phyloP scores from a whole-genome alignment of 805 yeast genomes.

The Zygotorulaspora florentina region DNA sequence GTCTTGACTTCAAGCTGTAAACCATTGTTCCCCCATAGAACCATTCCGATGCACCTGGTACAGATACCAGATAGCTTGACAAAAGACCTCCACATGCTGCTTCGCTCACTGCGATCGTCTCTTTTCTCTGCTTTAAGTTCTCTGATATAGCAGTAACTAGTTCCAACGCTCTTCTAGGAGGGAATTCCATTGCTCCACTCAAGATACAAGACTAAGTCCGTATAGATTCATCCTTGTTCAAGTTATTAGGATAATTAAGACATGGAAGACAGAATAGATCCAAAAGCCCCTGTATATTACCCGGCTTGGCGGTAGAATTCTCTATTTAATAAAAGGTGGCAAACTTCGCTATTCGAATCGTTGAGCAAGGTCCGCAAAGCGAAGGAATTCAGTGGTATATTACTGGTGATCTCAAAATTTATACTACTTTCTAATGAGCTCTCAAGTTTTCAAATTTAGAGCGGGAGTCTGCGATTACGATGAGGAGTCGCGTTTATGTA shows the following conservation, averaged over 20 bases:
- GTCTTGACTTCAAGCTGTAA: slow-evolving; percentile 69
- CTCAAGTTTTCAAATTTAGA: slow-evolving; percentile 41
- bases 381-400: no score
- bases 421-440: slow-evolving; percentile 8
- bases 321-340: neutral
- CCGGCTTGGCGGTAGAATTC: neutral
- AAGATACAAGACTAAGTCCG: neutral
- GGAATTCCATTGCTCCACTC: slow-evolving; percentile 41
- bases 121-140: slow-evolving; percentile 47
- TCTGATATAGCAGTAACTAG: slow-evolving; percentile 57
- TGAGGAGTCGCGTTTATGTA: slow-evolving; percentile 51
- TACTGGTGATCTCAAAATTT: no score
- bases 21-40: slow-evolving; percentile 82
- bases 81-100: slow-evolving; percentile 88
- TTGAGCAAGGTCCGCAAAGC: no score
- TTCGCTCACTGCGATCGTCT: slow-evolving; percentile 76
- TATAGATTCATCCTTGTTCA: neutral
- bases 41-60: slow-evolving; percentile 81
- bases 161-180: slow-evolving; percentile 50
- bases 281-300: neutral
- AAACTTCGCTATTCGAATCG: neutral
- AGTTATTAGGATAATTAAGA: neutral
- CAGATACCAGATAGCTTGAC: slow-evolving; percentile 73
- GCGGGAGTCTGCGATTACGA: slow-evolving; percentile 62
- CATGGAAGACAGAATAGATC: neutral